Evolutionary conservation across 371 early-diverging fungal genomes (phyloP), one percentile per base, ranked within the genome.

Genomic region (Mortierella polycephala): DNA sequence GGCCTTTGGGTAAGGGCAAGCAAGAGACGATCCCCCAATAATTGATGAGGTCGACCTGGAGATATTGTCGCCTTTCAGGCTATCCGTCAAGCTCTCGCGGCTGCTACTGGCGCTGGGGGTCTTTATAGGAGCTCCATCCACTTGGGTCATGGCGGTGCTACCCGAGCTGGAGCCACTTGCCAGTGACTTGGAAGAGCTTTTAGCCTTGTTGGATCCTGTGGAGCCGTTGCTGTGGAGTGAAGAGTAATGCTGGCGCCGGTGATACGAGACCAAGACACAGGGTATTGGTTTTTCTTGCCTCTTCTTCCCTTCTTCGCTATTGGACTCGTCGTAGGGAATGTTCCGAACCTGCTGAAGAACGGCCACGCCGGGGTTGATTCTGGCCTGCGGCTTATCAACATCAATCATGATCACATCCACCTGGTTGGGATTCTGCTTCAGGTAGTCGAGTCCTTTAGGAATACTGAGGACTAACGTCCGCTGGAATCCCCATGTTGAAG

Each of bases 331-430:
- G 16, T 54, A 57, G 9, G 60, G 57, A 39, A 79, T 72, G 14
- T 40, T 57, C 13, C 73, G 73, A 37, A 79, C 51, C 47, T 79
- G 73, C 39, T 79, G 60, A 9, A 79, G 63, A 16, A 79, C 58
- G 0, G 64, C 69, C 16, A 72, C 49, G 0, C 80, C 80, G 0
- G 80, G 80, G 45, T 79, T 69, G 60, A 73, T 50, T 51, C 57
- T 72, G 57, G 67, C 64, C 52, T 79, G 73, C 8, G 69, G 62
- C 30, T 65, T 68, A 44, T 79, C 80, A 4, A 79, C 57, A 47
- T 79, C 80, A 21, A 79, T 69, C 69, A 79, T 56, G 67, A 79
- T 79, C 60, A 79, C 57, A 20, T 79, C 80, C 13, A 67, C 63
- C 7, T 49, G 59, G 56, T 60, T 63, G 0, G 70, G 73, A 23